Base-by-base conservation (phyloP, 179 eudicot genomes). In the Silene vulgaris region DNA sequence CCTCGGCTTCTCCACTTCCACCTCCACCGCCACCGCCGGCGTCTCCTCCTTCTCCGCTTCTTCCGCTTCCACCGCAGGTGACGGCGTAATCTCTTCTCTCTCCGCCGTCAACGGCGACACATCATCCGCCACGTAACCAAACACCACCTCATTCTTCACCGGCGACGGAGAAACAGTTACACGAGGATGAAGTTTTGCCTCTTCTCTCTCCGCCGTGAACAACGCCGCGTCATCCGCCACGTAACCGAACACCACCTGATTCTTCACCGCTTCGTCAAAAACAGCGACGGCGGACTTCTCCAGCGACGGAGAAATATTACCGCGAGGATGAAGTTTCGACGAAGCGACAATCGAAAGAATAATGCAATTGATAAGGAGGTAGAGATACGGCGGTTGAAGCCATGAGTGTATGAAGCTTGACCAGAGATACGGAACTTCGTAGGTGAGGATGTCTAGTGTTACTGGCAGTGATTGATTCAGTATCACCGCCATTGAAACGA, bases 261-360 rank as follows among this genome's bases (percentile, higher is more conserved):
- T 56, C 1, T 26, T 40, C 9, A 40, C 45, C 45, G 45, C 45
- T 40, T 40, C 45, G 45, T 40, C 45, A 28, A 73, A 28, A 12
- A 37, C 70, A 26, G 71, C 63, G 45, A 40, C 45, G 8, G 21
- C 66, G 28, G 30, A 19, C 3, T 40, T 40, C 45, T 40, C 45
- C 45, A 11, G 9, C 45, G 2, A 7, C 45, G 11, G 11, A 40
- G 9, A 40, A 40, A 69, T 48, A 32, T 69, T 65, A 75, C 43
- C 79, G 65, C 71, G 54, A 0, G 80, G 59, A 30, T 85, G 89
- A 1, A 90, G 83, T 84, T 88, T 90, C 6, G 97, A 88, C 19
- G 91, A 83, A 0, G 97, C 97, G 29, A 90, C 89, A 59, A 91
- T 87, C 59, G 89, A 82, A 82, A 91, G 79, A 74, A 91, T 91